phyloP scores from a whole-genome alignment of 345 rosid genomes.

The Eucalyptus decipiens region DNA sequence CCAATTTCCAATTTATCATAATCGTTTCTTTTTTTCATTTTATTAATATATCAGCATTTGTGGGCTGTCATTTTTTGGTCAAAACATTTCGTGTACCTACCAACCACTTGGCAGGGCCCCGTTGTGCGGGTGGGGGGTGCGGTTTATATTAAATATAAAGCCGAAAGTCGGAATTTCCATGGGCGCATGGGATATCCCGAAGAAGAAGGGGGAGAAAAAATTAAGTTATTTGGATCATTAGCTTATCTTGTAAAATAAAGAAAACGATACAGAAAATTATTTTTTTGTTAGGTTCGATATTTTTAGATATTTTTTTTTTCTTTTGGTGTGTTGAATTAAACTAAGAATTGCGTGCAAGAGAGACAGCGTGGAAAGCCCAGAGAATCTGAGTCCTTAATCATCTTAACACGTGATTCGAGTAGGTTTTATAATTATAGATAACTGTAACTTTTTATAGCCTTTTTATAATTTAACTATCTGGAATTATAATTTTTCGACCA shows the following conservation, averaged over 20 bases:
- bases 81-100: background rate
- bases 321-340: background rate
- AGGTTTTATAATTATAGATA: background rate
- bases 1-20: background rate
- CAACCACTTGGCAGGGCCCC: background rate
- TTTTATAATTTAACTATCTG: background rate
- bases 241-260: background rate
- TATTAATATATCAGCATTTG: background rate
- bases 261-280: background rate
- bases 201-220: background rate
- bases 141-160: no score
- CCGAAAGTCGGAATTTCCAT: background rate
- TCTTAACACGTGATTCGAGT: background rate
- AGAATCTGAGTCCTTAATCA: background rate
- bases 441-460: no score
- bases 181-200: background rate
- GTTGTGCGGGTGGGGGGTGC: background rate
- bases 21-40: no score
- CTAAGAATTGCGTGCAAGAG: background rate
- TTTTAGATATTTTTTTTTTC: background rate
- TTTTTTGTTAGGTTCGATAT: background rate
- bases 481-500: background rate
- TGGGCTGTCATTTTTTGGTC: background rate
- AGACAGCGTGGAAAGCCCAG: background rate
- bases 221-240: background rate